Evolutionary conservation across 2,329 filamentous ascomycete genomes (phyloP).

Genomic region (Cercospora canescens): DNA sequence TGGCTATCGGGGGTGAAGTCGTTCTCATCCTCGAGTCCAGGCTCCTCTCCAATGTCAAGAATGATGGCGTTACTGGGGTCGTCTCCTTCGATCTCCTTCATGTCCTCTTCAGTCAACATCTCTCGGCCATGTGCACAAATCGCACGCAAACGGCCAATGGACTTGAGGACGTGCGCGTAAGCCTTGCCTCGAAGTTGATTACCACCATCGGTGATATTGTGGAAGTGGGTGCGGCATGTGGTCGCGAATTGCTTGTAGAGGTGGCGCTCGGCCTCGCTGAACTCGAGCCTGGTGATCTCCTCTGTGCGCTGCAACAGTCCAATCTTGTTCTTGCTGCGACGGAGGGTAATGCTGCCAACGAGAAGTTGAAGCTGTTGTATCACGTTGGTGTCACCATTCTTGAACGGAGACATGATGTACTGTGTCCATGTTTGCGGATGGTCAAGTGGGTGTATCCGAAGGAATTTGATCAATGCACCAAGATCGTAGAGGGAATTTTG

Average conservation of each 20-base stretch:
- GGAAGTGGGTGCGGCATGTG: constrained; percentile 77
- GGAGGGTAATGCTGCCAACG: constrained; percentile 90
- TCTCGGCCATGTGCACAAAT: constrained; percentile 95
- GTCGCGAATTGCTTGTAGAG: constrained; percentile 84
- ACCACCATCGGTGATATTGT: constrained; percentile 68
- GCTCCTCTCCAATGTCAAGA: constrained; percentile 82
- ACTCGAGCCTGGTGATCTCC: constrained; percentile 70
- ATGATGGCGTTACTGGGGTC: constrained; percentile 75
- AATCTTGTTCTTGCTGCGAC: constrained; percentile 89
- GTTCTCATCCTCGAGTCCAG: constrained; percentile 52
- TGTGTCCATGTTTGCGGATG: constrained; percentile 73
- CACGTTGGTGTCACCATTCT: constrained; percentile 79
- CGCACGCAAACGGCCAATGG: constrained; percentile 83
- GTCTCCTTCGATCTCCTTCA: constrained; percentile 72
- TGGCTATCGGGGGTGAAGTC: constrained; percentile 65
- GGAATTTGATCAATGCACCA: constrained; percentile 80
- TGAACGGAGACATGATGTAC: constrained; percentile 83
- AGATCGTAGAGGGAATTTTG: constrained; percentile 93
- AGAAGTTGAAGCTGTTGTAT: constrained; percentile 82
- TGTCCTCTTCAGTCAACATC: constrained; percentile 78
- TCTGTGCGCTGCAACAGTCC: constrained; percentile 75
- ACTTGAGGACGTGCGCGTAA: constrained; percentile 92
- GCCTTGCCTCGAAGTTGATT: constrained; percentile 61
- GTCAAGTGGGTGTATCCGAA: constrained; percentile 82
- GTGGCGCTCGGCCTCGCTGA: constrained; percentile 70